These are phyloP conservation scores for Fusarium pseudograminearum DNA, from an alignment of 2,329 filamentous ascomycete genomes.

Conservation along the genomic window DNA sequence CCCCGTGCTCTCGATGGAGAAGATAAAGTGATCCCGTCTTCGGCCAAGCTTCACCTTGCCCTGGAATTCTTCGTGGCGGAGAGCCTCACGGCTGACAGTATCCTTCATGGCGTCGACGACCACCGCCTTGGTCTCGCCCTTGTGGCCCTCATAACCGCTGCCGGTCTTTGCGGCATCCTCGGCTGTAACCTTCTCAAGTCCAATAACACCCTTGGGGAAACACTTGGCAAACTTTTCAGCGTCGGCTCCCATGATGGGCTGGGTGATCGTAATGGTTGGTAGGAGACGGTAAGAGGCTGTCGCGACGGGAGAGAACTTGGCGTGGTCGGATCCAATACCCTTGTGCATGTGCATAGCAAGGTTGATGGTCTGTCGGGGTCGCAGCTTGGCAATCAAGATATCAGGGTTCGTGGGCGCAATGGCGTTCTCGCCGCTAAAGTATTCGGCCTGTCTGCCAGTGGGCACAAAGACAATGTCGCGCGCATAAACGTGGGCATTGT, in stretches of 20 bases:
- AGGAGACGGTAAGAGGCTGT: constrained; percentile 93
- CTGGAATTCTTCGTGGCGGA: constrained; percentile 93
- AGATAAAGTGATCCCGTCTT: constrained; percentile 96
- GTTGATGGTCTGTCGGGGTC: constrained; percentile 88
- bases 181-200: constrained; percentile 76
- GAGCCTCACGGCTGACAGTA: constrained; percentile 91
- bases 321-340: constrained; percentile 92
- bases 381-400: constrained; percentile 93
- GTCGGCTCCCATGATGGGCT: constrained; percentile 86
- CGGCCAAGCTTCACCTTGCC: constrained; percentile 95
- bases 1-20: constrained; percentile 92
- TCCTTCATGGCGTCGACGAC: constrained; percentile 91
- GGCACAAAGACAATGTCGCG: constrained; percentile 81
- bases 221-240: constrained; percentile 90
- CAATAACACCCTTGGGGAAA: constrained; percentile 91
- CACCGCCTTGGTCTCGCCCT: constrained; percentile 87
- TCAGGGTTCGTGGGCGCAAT: constrained; percentile 88
- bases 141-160: constrained; percentile 77
- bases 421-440: constrained; percentile 74
- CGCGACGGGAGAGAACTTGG: constrained; percentile 96
- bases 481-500: constrained; percentile 86
- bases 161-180: constrained; percentile 71
- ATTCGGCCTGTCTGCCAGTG: constrained; percentile 76
- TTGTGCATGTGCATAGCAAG: constrained; percentile 94
- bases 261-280: constrained; percentile 84